Evolutionary conservation across 2,329 filamentous ascomycete genomes (phyloP).

Genomic region (Claviceps pazoutovae): DNA sequence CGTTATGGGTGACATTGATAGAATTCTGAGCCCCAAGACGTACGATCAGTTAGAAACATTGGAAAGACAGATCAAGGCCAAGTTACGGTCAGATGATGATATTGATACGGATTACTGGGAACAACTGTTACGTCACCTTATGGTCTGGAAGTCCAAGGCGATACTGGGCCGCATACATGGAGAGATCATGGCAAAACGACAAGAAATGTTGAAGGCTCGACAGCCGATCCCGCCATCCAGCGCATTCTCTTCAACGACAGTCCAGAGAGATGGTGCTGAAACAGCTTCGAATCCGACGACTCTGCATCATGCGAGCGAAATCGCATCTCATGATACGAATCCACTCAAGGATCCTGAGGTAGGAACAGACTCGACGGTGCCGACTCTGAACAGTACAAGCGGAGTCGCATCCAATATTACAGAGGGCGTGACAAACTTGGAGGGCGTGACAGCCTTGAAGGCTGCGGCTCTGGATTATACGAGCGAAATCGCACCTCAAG

Average conservation of each 20-base stretch:
- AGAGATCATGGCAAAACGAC: constrained; percentile 35
- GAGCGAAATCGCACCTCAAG: constrained; percentile 71
- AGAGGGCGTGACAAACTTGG: constrained; percentile 78
- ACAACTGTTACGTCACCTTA: constrained; percentile 69
- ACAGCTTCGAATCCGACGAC: neutral
- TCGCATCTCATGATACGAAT: constrained; percentile 76
- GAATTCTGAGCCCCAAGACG: constrained; percentile 70
- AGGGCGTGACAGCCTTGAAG: constrained; percentile 58
- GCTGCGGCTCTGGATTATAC: constrained; percentile 10
- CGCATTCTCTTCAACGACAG: neutral
- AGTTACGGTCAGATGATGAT: constrained; percentile 75
- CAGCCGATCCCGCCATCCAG: constrained; percentile 4
- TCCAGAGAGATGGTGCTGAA: neutral
- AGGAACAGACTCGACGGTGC: constrained; percentile 47
- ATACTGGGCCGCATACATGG: constrained; percentile 67
- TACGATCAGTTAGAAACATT: constrained; percentile 75
- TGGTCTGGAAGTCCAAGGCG: constrained; percentile 85
- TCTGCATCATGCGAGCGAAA: constrained; percentile 41
- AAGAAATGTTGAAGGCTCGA: constrained; percentile 2
- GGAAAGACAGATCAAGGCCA: constrained; percentile 74
- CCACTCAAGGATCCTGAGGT: constrained; percentile 87
- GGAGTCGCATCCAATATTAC: constrained; percentile 80
- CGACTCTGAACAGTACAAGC: constrained; percentile 24
- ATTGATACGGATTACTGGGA: constrained; percentile 98
- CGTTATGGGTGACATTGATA: constrained; percentile 78